Conservation (phyloP, 23 red algal genomes). For the Gracilaria caudata region DNA sequence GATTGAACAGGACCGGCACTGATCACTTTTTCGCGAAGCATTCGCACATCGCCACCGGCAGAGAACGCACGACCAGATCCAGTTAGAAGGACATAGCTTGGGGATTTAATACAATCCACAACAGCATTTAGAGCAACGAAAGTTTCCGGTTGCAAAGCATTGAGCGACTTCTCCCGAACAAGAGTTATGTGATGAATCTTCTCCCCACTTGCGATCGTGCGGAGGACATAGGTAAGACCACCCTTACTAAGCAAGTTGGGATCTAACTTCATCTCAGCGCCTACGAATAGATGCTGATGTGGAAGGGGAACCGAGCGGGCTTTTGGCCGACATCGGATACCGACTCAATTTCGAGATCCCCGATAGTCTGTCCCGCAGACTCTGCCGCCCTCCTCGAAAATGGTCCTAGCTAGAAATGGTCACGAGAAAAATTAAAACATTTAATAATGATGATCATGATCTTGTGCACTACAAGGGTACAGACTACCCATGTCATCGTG, state of each 20-base stretch:
- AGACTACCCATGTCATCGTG: too few relatives aligned
- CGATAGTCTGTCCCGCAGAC: too few relatives aligned
- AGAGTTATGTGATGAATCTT: slow-evolving; percentile 21
- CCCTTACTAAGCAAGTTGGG: not conserved
- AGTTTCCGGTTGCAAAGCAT: slow-evolving; percentile 32
- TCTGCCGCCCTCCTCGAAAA: too few relatives aligned
- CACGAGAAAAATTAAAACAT: too few relatives aligned
- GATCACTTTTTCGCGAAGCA: slow-evolving; percentile 21
- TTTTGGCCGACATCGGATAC: too few relatives aligned
- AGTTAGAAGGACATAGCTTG: slow-evolving; percentile 26
- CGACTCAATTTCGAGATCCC: too few relatives aligned
- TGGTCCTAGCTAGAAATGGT: too few relatives aligned
- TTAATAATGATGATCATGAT: too few relatives aligned
- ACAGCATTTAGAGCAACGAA: slow-evolving; percentile 42
- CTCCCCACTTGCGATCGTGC: slow-evolving; percentile 6
- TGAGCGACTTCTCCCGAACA: slow-evolving; percentile 10
- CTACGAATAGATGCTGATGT: too few relatives aligned
- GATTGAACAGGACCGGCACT: slow-evolving; percentile 6
- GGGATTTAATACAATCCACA: slow-evolving; percentile 19
- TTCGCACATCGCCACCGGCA: slow-evolving; percentile 55
- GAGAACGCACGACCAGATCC: slow-evolving; percentile 48
- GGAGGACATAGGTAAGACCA: not conserved
- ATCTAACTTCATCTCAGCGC: slow-evolving; percentile 6
- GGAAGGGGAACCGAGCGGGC: too few relatives aligned
- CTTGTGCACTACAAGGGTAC: too few relatives aligned